Evolutionary conservation across 2,329 filamentous ascomycete genomes (phyloP).

Genomic region (Aspergillus aculeatus): DNA sequence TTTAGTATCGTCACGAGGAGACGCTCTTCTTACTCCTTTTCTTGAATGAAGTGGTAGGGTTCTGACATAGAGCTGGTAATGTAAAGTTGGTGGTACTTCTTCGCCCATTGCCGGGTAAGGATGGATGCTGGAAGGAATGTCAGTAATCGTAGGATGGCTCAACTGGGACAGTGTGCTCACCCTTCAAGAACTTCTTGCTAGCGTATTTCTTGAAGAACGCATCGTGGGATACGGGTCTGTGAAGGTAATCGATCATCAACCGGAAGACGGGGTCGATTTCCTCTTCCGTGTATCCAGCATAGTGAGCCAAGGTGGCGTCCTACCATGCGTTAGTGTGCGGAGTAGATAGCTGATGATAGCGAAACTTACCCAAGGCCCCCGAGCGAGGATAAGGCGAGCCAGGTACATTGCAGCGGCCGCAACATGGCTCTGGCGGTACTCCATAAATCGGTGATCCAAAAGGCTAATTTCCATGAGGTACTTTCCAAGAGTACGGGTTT

Average conservation of each 20-base stretch:
- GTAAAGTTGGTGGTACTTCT: slow-evolving; percentile 61
- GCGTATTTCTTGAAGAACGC: slow-evolving; percentile 99
- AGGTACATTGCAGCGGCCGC: slow-evolving; percentile 95
- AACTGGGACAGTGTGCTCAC: slow-evolving; percentile 53
- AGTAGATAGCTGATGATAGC: not conserved
- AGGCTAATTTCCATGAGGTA: slow-evolving; percentile 97
- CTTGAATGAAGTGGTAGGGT: slow-evolving; percentile 34
- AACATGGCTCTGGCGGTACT: slow-evolving; percentile 82
- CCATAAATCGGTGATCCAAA: slow-evolving; percentile 90
- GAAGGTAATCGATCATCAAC: slow-evolving; percentile 95
- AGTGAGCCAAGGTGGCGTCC: slow-evolving; percentile 84
- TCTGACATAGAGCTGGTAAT: slow-evolving; percentile 34
- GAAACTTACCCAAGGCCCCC: slow-evolving; percentile 79
- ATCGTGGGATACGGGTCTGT: slow-evolving; percentile 84
- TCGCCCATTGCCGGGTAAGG: slow-evolving; percentile 88
- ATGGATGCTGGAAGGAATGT: slow-evolving; percentile 68
- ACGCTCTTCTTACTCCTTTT: slow-evolving; percentile 30
- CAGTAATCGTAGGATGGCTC: slow-evolving; percentile 13
- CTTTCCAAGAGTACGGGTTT: slow-evolving; percentile 94
- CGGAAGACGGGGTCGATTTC: slow-evolving; percentile 90
- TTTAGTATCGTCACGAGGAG: slow-evolving; percentile 25
- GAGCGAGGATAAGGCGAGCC: slow-evolving; percentile 82
- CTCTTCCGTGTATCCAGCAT: slow-evolving; percentile 88
- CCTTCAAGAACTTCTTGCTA: slow-evolving; percentile 98
- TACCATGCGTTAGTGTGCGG: slow-evolving; percentile 37